These are phyloP conservation scores for Trebouxiophyceae sp. DNA, from an alignment of 163 green algal genomes.

Conservation along the genomic window DNA sequence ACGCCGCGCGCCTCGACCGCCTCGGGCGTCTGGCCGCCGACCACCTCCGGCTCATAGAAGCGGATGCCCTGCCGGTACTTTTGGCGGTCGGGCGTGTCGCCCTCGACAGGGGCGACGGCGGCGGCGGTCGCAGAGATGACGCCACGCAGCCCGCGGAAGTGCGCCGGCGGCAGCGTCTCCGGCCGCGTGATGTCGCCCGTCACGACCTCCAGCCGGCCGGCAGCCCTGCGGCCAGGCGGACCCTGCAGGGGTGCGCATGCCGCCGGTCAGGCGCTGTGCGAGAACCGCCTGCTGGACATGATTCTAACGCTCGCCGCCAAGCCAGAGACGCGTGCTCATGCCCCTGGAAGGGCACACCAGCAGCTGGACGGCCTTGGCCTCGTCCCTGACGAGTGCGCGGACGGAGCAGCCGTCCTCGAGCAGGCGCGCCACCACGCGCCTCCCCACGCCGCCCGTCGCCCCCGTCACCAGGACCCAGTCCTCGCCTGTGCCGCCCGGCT, in stretches of 20 bases:
- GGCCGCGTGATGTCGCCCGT: constrained; percentile 63
- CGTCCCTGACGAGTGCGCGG: constrained; percentile 60
- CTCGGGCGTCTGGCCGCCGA: constrained; percentile 61
- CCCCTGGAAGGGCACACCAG: too few relatives aligned
- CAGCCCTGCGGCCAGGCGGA: too few relatives aligned
- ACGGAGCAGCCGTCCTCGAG: constrained; percentile 53
- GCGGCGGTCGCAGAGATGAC: constrained; percentile 57
- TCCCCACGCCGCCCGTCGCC: constrained; percentile 73
- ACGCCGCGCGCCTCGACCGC: constrained; percentile 34
- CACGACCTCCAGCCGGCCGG: constrained; percentile 54
- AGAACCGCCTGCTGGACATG: too few relatives aligned
- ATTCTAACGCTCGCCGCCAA: too few relatives aligned
- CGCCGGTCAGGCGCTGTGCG: too few relatives aligned
- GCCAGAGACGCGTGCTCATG: too few relatives aligned
- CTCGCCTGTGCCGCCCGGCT: too few relatives aligned
- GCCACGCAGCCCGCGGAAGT: constrained; percentile 46
- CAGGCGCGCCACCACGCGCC: constrained; percentile 58
- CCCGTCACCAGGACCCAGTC: constrained; percentile 13
- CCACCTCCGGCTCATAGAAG: constrained; percentile 77
- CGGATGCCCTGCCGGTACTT: constrained; percentile 91
- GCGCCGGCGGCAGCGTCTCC: constrained; percentile 54
- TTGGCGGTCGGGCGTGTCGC: constrained; percentile 57
- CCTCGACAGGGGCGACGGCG: constrained; percentile 78
- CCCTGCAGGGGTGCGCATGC: too few relatives aligned
- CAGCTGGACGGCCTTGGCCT: constrained; percentile 44